phyloP scores from a whole-genome alignment of 495 filamentous ascomycete genomes.

The Lepraria neglecta region DNA sequence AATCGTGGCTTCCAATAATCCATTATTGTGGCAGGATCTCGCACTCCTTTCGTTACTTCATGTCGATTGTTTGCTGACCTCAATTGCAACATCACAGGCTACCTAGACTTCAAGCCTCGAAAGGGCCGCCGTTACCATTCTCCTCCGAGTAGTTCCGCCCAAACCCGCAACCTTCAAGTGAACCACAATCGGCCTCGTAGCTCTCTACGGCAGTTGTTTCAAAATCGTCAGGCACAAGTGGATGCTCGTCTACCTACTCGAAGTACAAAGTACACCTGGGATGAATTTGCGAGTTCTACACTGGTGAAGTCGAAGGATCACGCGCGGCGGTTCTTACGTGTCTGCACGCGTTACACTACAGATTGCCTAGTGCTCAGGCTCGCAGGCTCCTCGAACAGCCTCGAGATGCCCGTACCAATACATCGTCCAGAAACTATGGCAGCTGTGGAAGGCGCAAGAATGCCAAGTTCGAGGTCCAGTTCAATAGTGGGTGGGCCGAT shows the following conservation, averaged over 20 bases:
- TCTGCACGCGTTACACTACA: slow-evolving; percentile 29
- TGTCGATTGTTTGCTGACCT: neutral
- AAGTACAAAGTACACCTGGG: slow-evolving; percentile 15
- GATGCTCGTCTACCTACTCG: neutral
- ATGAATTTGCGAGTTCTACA: slow-evolving; percentile 25
- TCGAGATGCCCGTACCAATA: neutral
- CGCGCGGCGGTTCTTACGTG: slow-evolving; percentile 46
- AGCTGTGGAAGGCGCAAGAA: slow-evolving; percentile 23
- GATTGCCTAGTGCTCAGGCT: neutral
- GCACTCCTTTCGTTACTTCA: neutral
- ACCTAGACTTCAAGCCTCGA: neutral
- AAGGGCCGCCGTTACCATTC: neutral
- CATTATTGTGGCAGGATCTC: no score
- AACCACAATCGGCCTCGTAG: neutral
- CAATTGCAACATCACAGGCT: slow-evolving; percentile 9
- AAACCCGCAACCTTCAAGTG: neutral
- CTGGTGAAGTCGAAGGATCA: slow-evolving; percentile 46
- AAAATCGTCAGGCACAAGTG: neutral
- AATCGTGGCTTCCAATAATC: neutral
- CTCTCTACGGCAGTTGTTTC: neutral
- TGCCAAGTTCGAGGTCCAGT: slow-evolving; percentile 28
- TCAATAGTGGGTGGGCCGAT: slow-evolving; percentile 32
- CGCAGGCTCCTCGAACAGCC: neutral
- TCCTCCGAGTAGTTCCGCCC: slow-evolving; percentile 2
- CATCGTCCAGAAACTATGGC: slow-evolving; percentile 30